These are phyloP conservation scores for Polyporus tsugae DNA, from an alignment of 1,284 basidiomycete genomes.

Conservation along the genomic window DNA sequence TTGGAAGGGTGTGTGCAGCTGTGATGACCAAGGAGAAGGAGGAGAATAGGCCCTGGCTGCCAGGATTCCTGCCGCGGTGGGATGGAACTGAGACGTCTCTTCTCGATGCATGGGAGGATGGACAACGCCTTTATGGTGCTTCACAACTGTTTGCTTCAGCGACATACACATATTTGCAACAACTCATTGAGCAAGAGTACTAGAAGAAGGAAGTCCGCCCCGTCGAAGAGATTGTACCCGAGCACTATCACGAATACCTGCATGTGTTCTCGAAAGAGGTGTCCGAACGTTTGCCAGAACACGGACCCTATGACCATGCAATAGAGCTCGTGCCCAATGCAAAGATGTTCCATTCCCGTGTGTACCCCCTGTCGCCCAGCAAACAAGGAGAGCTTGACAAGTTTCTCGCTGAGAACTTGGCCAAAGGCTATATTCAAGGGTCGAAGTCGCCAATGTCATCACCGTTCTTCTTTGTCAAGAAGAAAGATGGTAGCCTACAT, in stretches of 20 bases:
- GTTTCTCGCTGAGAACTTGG: conserved; percentile 44
- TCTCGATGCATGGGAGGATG: neutral
- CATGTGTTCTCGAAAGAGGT: neutral
- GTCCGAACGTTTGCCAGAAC: neutral
- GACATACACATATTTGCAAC: conserved; percentile 1
- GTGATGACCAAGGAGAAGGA: neutral
- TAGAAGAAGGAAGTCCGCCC: neutral
- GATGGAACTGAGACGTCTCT: neutral
- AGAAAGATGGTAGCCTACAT: conserved; percentile 47
- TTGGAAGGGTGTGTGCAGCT: neutral
- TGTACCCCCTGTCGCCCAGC: conserved; percentile 13
- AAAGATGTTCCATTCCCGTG: conserved; percentile 7
- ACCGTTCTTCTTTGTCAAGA: conserved; percentile 50
- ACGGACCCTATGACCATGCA: conserved; percentile 14
- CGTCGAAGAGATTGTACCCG: neutral
- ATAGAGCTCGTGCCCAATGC: conserved; percentile 15
- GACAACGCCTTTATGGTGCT: neutral
- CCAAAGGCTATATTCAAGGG: conserved; percentile 31
- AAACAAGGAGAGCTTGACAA: conserved; percentile 12
- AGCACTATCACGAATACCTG: no score
- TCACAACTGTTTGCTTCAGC: conserved; percentile 6
- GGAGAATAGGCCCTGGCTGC: neutral
- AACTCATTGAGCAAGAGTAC: conserved; percentile 8
- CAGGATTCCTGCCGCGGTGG: neutral
- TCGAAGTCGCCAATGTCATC: conserved; percentile 40